Percentiles rank a stretch among this genome's conserved stretches.
phyloP scores from a whole-genome alignment of 441 rosid genomes.

The Pelargonium australe region DNA sequence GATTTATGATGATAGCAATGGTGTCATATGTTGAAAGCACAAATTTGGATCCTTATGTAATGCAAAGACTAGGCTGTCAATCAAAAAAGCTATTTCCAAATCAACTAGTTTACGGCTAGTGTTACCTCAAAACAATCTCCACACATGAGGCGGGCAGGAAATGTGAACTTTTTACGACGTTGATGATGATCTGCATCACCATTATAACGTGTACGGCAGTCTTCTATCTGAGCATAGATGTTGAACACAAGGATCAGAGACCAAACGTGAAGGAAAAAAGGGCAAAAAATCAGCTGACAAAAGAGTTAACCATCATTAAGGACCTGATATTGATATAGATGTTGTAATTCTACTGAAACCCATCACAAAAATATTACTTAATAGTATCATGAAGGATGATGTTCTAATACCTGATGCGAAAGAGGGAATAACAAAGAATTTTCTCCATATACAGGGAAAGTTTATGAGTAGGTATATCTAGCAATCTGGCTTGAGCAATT shows the following conservation, averaged over 20 bases:
- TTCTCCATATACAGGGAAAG: background rate
- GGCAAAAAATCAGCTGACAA: background rate
- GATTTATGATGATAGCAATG: background rate
- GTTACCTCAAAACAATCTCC: constrained; percentile 96
- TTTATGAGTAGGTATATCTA: background rate
- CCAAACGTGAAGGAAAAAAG: background rate
- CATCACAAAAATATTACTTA: background rate
- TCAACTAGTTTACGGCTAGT: constrained; percentile 2
- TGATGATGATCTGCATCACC: constrained; percentile 95
- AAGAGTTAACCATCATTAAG: background rate
- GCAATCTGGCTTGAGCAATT: constrained; percentile 4
- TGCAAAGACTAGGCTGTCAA: background rate
- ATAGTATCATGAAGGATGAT: background rate
- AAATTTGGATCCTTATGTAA: too few relatives aligned
- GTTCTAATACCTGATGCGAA: constrained; percentile 1
- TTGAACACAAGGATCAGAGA: background rate
- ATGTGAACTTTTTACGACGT: constrained; percentile 79
- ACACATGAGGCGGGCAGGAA: constrained; percentile 86
- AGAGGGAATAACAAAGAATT: background rate
- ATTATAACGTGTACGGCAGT: constrained; percentile 87
- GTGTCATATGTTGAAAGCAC: too few relatives aligned
- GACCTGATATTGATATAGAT: background rate
- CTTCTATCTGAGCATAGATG: constrained; percentile 66
- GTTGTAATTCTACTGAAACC: background rate
- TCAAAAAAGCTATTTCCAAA: background rate